Conservation (phyloP, 1,284 basidiomycete genomes). For the Ceratobasidium sp. region DNA sequence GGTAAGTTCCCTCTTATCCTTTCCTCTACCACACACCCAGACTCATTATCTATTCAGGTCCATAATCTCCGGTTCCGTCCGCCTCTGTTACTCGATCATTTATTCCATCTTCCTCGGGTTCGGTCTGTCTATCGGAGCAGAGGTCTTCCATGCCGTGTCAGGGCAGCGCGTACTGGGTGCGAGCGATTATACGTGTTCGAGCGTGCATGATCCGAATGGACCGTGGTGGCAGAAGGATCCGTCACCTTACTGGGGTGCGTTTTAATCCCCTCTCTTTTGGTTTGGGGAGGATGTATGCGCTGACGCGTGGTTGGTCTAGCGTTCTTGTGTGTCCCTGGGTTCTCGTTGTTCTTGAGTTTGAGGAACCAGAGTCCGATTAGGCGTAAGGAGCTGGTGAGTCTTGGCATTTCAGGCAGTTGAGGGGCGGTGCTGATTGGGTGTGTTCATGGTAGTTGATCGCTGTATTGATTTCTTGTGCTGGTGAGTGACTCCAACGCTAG, state of each 20-base stretch:
- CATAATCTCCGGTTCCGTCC: conserved; percentile 85
- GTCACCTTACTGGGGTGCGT: conserved; percentile 66
- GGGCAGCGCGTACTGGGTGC: conserved; percentile 60
- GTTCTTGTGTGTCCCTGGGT: conserved; percentile 84
- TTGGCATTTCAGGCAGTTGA: conserved; percentile 12
- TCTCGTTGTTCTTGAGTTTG: conserved; percentile 77
- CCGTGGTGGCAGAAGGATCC: conserved; percentile 71
- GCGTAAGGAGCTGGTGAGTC: conserved; percentile 73
- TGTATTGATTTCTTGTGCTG: conserved; percentile 55
- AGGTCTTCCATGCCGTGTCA: conserved; percentile 70
- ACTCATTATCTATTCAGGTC: conserved; percentile 59
- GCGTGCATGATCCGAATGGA: conserved; percentile 64
- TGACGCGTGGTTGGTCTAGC: conserved; percentile 56
- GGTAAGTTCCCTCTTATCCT: conserved; percentile 48
- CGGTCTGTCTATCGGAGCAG: conserved; percentile 81
- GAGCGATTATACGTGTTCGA: conserved; percentile 68
- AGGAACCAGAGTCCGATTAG: conserved; percentile 79
- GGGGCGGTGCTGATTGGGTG: not conserved
- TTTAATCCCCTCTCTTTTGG: not conserved
- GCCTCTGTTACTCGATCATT: conserved; percentile 83
- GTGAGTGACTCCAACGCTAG: not conserved
- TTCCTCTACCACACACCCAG: too few species aligned
- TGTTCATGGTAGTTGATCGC: conserved; percentile 53
- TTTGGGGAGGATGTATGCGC: not conserved
- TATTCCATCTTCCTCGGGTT: conserved; percentile 83